Base-by-base conservation (phyloP, 192 early-diverging fungal species). In the Coemansia sp. region DNA sequence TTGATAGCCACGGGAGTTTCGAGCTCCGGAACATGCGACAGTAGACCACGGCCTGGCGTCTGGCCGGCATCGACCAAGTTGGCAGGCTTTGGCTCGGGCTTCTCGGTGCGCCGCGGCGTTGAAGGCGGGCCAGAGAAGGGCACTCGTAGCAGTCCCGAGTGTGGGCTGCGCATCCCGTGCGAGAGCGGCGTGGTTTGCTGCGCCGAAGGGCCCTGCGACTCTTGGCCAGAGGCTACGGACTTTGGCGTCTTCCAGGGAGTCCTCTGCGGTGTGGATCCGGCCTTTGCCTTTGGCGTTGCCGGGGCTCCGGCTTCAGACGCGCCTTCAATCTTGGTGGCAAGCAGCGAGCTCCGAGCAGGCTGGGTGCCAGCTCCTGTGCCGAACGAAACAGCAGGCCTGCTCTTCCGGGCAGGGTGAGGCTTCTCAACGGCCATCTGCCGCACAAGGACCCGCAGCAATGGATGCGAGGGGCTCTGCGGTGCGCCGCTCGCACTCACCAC, bases 71-170 rank as follows among this genome's bases (percentile, higher is more conserved):
- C 30, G 4, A 18, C 38, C 7, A 56, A 40, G 13, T 34, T 21
- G 8, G 27, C 17, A 17, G 50, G 38, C 33, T n/a, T n/a, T n/a
- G n/a, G 14, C 29, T 13, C 27, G 12, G 31, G 23, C n/a, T 4
- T 21, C 22, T 51, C 16, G 17, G 22, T 9, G 34, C 34, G 13
- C 11, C 39, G 49, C n/a, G 59, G 67, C 22, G 67, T 63, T 4
- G 67, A 47, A 7, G 66, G 67, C 21, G 59, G 51, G 12, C 67
- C 67, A 4, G 60, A 70, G 17, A 70, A 47, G 19, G 60, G 55
- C 32, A 70, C 51, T 8, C 47, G 54, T 21, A 29, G 23, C 10
- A 18, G 32, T 7, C 19, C 31, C 14, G 48, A 41, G 16, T 11
- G 28, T 11, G 32, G 13, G 39, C 14, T 30, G 28, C n/a, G 30